Evolutionary conservation across 345 rosid species (phyloP), one percentile per base, ranked within the genome.

Genomic region (Anastatica hierochuntica): DNA sequence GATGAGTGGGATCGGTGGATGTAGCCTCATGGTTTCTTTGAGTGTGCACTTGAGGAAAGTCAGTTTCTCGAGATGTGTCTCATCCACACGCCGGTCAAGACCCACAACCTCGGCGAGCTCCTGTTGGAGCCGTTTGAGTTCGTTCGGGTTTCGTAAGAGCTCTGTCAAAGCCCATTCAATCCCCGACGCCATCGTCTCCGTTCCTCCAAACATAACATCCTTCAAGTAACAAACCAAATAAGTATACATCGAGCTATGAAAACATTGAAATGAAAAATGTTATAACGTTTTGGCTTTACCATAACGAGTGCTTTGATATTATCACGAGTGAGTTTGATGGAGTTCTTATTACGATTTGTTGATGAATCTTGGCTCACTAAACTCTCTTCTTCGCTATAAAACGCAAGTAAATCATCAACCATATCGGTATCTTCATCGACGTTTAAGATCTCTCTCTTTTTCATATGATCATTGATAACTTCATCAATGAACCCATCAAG

Each of bases 121-220:
- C 57, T 79, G 71, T 60, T 90, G 96, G 27, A 74, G 89, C 23
- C 64, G 71, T 35, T 72, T 80, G 35, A 84, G 49, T 12, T 87
- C 87, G 2, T 77, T 72, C 0, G 95, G 96, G 57, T 72, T 77
- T 31, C 60, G 81, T 85, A 90, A 70, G 29, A 86, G 67, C 66
- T 90, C 97, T 2, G 97, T 49, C 66, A 90, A 46, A 18, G 85
- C 78, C 98, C 98, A 90, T 39, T 90, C 98, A 14, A 90, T 90
- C 2, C 83, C 94, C 2, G 98, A 90, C 6, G 96, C 98, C 58
- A 90, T 89, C 4, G 97, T 90, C 63, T 85, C 95, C 0, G 97
- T 89, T 56, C 95, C 97, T 37, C 97, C 95, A 50, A 90, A 90
- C 98, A 90, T 90, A 39, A 86, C 96, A 50, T 90, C 97, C 97